Evolutionary conservation across 768 basidiomycete species (phyloP), one percentile per base, ranked within the genome.

Genomic region (Suillus americanus): DNA sequence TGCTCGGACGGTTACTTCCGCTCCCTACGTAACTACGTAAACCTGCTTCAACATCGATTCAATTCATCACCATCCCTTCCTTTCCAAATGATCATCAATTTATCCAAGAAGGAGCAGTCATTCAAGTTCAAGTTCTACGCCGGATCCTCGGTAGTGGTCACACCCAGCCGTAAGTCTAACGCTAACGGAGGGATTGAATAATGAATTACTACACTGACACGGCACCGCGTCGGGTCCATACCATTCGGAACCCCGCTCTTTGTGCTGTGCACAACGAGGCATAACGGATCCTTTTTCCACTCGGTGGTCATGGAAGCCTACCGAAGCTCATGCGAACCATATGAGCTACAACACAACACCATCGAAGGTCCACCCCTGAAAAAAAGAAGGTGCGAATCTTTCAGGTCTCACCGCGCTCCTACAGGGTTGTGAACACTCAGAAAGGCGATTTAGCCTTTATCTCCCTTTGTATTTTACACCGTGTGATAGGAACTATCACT

Each of bases 1-100:
- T 38, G 14, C 65, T 66, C 64, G 61, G 55, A n/a, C 51, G 51
- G 62, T 59, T 59, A 30, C 62, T 59, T 60, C 62, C 62, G 48
- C 56, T 54, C 38, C 45, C 8, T 65, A 61, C 66, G 65, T 65
- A 66, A 66, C 51, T 53, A 62, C 55, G 55, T 56, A 56, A 64
- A 20, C 18, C 37, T 51, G 23, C 14, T 50, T 23, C 53, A 51
- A 38, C 41, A 28, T 51, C 50, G 48, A 50, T 55, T 43, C 48
- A 30, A 41, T 3, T 43, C 55, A 33, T 25, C 33, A 18, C 40
- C 45, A 28, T 14, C 35, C 53, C n/a, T 37, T 43, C 25, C 7
- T 50, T 63, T 48, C 62, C 4, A 62, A 50, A 37, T 55, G 55
- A 56, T 55, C 62, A 60, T 9, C 56, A 62, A 59, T 60, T 62